phyloP scores from a whole-genome alignment of 805 yeast species.

The Nematodospora valgi region DNA sequence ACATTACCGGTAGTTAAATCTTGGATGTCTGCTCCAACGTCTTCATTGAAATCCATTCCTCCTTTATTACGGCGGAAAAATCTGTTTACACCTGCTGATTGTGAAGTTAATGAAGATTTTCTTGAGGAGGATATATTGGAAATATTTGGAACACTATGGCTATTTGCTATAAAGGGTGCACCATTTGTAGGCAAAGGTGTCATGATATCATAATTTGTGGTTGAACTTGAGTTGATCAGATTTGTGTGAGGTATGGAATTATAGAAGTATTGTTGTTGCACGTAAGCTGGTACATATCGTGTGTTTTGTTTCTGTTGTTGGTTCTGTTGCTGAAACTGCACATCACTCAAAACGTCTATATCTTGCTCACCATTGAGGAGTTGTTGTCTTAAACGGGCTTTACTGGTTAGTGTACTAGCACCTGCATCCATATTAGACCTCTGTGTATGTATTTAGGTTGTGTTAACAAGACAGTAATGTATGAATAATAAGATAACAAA shows the following conservation, averaged over 20 bases:
- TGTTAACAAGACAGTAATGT: too few relatives aligned
- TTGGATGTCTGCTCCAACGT: constrained; percentile 26
- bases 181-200: constrained; percentile 18
- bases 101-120: constrained; percentile 38
- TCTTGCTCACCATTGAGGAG: constrained; percentile 29
- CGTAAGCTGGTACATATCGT: constrained; percentile 6
- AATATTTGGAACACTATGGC: neutral
- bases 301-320: constrained; percentile 6
- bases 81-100: constrained; percentile 36
- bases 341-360: constrained; percentile 19
- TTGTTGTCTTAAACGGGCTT: constrained; percentile 31
- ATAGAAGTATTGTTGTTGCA: constrained; percentile 4
- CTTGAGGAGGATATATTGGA: constrained; percentile 16
- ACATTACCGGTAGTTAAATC: constrained; percentile 38
- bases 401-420: constrained; percentile 14
- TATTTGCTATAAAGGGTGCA: neutral
- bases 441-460: too few relatives aligned
- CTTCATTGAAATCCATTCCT: constrained; percentile 16
- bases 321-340: constrained; percentile 10
- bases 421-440: constrained; percentile 20
- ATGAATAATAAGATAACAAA: too few relatives aligned
- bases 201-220: constrained; percentile 24
- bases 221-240: constrained; percentile 6
- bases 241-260: neutral
- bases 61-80: constrained; percentile 40